Conservation (phyloP, 164 flowering plant genomes). For the Sextonia rubra region DNA sequence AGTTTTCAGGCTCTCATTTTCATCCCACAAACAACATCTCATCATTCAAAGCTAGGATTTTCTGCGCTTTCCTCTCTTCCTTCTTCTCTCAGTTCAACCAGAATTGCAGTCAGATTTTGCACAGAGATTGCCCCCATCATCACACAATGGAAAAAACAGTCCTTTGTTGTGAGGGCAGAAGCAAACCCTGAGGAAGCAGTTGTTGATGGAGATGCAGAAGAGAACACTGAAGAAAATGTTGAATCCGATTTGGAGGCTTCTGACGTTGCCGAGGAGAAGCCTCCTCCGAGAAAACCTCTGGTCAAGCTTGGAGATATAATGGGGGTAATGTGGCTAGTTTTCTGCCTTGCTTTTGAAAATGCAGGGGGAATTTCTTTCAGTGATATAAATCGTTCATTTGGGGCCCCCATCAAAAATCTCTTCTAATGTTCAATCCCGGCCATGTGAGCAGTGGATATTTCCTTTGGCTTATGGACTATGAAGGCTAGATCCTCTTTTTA, state of each 20-base stretch:
- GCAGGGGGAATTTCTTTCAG: not conserved
- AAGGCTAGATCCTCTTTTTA: not conserved
- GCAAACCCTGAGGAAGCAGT: slow-evolving; percentile 17
- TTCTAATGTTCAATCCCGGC: no score
- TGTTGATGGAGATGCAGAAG: slow-evolving; percentile 15
- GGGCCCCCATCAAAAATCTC: not conserved
- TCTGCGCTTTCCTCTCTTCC: slow-evolving; percentile 18
- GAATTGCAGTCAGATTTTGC: slow-evolving; percentile 17
- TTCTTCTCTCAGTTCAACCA: slow-evolving; percentile 16
- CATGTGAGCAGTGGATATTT: not conserved
- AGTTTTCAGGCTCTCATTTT: slow-evolving; percentile 38
- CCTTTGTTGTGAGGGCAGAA: slow-evolving; percentile 50
- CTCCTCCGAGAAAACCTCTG: slow-evolving; percentile 42
- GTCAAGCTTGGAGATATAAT: slow-evolving; percentile 81
- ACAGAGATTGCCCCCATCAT: slow-evolving; percentile 3
- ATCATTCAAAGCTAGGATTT: slow-evolving; percentile 27
- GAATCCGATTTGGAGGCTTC: not conserved
- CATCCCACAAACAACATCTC: slow-evolving; percentile 29
- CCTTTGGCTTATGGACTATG: not conserved
- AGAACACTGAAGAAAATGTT: slow-evolving; percentile 17
- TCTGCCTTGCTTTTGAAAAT: not conserved
- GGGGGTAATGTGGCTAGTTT: slow-evolving; percentile 52
- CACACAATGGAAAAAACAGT: slow-evolving; percentile 5
- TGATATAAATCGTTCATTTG: not conserved
- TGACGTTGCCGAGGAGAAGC: slow-evolving; percentile 24